phyloP scores from a whole-genome alignment of 2,329 filamentous ascomycete genomes.

The Curvularia lunata region DNA sequence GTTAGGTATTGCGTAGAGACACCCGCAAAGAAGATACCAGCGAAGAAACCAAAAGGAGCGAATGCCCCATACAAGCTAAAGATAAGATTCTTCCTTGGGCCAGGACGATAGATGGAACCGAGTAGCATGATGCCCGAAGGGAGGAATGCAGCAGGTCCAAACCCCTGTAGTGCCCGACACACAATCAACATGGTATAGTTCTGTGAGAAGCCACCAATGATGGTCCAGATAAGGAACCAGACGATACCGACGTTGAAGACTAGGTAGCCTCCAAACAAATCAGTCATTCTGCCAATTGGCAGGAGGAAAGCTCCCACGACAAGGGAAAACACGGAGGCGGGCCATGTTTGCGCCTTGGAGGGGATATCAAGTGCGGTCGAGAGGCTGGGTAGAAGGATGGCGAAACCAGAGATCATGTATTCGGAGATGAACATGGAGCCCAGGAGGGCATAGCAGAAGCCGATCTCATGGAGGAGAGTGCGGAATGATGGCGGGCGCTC shows the following conservation, averaged over 20 bases:
- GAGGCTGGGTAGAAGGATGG: constrained; percentile 70
- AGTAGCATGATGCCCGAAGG: constrained; percentile 72
- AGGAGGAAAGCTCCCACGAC: constrained; percentile 48
- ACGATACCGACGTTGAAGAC: constrained; percentile 67
- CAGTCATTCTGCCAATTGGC: constrained; percentile 61
- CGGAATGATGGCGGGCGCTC: constrained; percentile 65
- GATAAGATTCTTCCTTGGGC: constrained; percentile 71
- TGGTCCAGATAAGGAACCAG: constrained; percentile 72
- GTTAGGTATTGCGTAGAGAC: constrained; percentile 38
- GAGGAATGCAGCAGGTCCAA: constrained; percentile 75
- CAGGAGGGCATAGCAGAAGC: constrained; percentile 67
- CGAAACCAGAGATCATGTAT: constrained; percentile 79
- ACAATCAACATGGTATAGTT: constrained; percentile 74
- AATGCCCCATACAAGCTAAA: constrained; percentile 65
- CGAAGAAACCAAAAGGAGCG: constrained; percentile 56
- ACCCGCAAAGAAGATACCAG: constrained; percentile 47
- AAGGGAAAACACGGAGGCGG: constrained; percentile 47
- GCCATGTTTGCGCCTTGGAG: constrained; percentile 62
- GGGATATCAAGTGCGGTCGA: constrained; percentile 69
- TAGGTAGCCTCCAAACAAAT: constrained; percentile 69
- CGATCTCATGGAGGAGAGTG: constrained; percentile 62
- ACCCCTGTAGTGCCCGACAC: constrained; percentile 74
- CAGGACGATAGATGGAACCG: constrained; percentile 69
- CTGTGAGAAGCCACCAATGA: constrained; percentile 72
- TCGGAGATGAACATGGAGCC: constrained; percentile 71